Conservation (phyloP, 208 protist species). For the Crithidia acanthocephali region DNA sequence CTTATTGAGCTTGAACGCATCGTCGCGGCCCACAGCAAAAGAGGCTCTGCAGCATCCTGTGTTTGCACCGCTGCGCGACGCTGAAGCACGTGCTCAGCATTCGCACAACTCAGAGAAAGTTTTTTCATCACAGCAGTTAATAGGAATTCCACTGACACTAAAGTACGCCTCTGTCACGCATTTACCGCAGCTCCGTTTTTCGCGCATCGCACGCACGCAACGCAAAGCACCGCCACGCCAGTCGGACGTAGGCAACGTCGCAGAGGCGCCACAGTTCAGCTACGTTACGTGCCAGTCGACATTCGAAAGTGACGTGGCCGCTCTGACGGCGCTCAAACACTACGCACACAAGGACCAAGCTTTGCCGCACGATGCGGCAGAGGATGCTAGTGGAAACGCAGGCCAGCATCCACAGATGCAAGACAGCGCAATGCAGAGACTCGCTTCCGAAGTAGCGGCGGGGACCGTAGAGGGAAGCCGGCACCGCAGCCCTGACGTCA, state of each 20-base stretch:
- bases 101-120: not conserved
- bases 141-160: conserved; percentile 30
- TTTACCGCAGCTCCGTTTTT: conserved; percentile 28
- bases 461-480: not conserved
- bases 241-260: not conserved
- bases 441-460: not conserved
- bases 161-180: conserved; percentile 23
- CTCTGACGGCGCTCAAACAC: conserved; percentile 2
- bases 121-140: not conserved
- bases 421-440: not conserved
- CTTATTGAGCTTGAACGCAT: conserved; percentile 68
- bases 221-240: not conserved
- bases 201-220: conserved; percentile 11
- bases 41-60: conserved; percentile 66
- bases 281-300: not conserved
- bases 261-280: not conserved
- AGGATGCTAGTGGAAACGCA: not conserved
- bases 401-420: not conserved
- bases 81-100: not conserved
- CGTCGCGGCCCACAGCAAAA: conserved; percentile 44
- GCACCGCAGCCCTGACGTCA: conserved; percentile 22
- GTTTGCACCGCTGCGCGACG: conserved; percentile 36
- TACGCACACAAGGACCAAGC: not conserved
- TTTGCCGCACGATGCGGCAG: not conserved
- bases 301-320: not conserved